Evolutionary conservation across 2,329 filamentous ascomycete genomes (phyloP), one percentile per base, ranked within the genome.

Genomic region (Nigrograna mackinnonii): DNA sequence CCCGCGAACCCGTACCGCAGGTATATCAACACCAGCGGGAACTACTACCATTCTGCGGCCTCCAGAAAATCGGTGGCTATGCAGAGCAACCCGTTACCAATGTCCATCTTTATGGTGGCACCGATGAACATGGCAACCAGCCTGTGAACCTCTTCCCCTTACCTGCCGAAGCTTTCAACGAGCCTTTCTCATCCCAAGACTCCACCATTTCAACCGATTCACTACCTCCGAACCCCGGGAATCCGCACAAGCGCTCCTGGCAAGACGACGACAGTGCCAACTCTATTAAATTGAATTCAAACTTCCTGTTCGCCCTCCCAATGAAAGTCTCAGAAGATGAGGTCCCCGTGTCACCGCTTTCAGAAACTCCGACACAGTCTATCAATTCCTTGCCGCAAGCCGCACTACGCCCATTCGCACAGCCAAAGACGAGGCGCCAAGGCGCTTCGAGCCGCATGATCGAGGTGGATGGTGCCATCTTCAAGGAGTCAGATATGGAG

Each of bases 1-100:
- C 60, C 2, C 52, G 49, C 22, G 55, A 58, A 13, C 35, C 52
- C 13, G 52, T 59, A 0, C 54, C 58, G 13, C 49, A 56, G 17
- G 48, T 50, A 4, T 45, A 50, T 11, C 51, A 62, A 32, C 65
- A 67, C 39, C 60, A 66, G 43, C 74, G 79, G 22, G 90, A 94
- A 62, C 75, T 95, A 4, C 73, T 85, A 6, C 89, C 90, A 1
- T 95, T 91, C 63, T 92, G 89, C 63, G 90, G 89, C 19, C 78
- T 94, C 52, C 79, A 89, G 71, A 90, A 85, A 58, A 77, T 88
- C 42, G 88, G 87, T 28, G 87, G 87, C 0, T 70, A 85, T 31
- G 79, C 79, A 21, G 73, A 78, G 20, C 86, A 90, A 62, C 75
- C 80, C 12, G 66, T 72, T 17, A 61, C 57, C 2, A 60, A 62